phyloP scores from a whole-genome alignment of 2,329 filamentous ascomycete species.

The Pyrenophora teres region DNA sequence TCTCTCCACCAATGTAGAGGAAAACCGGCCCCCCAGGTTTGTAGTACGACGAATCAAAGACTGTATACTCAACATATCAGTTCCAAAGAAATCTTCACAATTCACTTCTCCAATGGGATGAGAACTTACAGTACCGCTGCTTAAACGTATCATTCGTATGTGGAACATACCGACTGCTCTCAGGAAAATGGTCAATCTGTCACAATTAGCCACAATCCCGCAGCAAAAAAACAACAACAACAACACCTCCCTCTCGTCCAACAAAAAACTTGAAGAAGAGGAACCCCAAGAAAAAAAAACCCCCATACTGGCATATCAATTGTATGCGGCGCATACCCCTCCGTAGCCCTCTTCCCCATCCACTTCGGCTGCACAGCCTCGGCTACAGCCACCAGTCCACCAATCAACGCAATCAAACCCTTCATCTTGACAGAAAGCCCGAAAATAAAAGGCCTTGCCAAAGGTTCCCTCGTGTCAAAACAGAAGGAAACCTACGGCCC shows the following conservation, averaged over 20 bases:
- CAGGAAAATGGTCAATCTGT: slow-evolving; percentile 55
- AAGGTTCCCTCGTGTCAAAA: not conserved
- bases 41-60: slow-evolving; percentile 60
- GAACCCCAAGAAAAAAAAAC: not conserved
- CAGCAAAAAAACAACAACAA: not conserved
- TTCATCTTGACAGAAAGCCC: slow-evolving; percentile 10
- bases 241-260: not conserved
- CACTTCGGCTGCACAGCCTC: slow-evolving; percentile 4
- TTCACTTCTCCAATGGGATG: no score
- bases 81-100: no score
- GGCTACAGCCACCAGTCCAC: slow-evolving; percentile 8
- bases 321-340: slow-evolving; percentile 28
- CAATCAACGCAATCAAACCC: slow-evolving; percentile 4
- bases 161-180: slow-evolving; percentile 47
- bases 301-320: slow-evolving; percentile 32
- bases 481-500: no score
- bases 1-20: slow-evolving; percentile 56
- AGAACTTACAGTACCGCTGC: slow-evolving; percentile 54
- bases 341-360: slow-evolving; percentile 13
- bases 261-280: not conserved
- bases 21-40: slow-evolving; percentile 59
- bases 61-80: not conserved
- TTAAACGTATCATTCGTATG: slow-evolving; percentile 57
- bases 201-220: no score
- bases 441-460: not conserved